Evolutionary conservation across 106 monocot species (phyloP).

Genomic region (Amphibolis antarctica): DNA sequence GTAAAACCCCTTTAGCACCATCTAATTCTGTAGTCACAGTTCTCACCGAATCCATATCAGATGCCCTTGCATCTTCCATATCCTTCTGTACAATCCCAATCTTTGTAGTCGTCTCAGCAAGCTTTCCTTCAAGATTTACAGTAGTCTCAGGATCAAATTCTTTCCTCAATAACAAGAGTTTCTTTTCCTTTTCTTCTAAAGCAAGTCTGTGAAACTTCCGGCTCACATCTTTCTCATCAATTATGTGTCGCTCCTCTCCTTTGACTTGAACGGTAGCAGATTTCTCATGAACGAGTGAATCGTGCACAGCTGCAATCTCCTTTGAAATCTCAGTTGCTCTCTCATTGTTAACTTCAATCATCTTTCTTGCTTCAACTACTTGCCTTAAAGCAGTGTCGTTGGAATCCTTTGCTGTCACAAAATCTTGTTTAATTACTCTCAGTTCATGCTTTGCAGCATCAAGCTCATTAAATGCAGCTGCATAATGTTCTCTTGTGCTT

Average conservation of each 20-base stretch:
- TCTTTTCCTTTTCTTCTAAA: slow-evolving; percentile 36
- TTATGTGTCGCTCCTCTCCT: slow-evolving; percentile 34
- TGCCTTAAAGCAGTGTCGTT: slow-evolving; percentile 39
- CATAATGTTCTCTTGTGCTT: slow-evolving; percentile 11
- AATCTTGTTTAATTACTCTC: slow-evolving; percentile 33
- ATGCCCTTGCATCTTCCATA: slow-evolving; percentile 3
- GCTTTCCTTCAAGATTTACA: slow-evolving; percentile 31
- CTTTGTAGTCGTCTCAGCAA: slow-evolving; percentile 22
- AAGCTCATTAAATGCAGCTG: slow-evolving; percentile 7
- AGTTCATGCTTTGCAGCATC: slow-evolving; percentile 14
- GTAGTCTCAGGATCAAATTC: slow-evolving; percentile 37
- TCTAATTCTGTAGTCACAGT: slow-evolving; percentile 14
- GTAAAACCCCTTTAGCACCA: slow-evolving; percentile 16
- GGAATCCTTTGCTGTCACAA: slow-evolving; percentile 35
- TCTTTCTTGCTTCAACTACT: slow-evolving; percentile 38
- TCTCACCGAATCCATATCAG: slow-evolving; percentile 7
- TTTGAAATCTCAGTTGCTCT: slow-evolving; percentile 40
- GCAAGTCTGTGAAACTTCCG: slow-evolving; percentile 30
- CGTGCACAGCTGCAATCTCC: slow-evolving; percentile 42
- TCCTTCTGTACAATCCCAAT: slow-evolving; percentile 11
- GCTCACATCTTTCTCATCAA: slow-evolving; percentile 36
- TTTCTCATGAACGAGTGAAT: slow-evolving; percentile 54
- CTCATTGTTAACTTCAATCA: slow-evolving; percentile 30
- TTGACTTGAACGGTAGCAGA: slow-evolving; percentile 46
- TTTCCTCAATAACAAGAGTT: slow-evolving; percentile 35